phyloP scores from a whole-genome alignment of 1,284 basidiomycete species.

The Prillingera fragicola region DNA sequence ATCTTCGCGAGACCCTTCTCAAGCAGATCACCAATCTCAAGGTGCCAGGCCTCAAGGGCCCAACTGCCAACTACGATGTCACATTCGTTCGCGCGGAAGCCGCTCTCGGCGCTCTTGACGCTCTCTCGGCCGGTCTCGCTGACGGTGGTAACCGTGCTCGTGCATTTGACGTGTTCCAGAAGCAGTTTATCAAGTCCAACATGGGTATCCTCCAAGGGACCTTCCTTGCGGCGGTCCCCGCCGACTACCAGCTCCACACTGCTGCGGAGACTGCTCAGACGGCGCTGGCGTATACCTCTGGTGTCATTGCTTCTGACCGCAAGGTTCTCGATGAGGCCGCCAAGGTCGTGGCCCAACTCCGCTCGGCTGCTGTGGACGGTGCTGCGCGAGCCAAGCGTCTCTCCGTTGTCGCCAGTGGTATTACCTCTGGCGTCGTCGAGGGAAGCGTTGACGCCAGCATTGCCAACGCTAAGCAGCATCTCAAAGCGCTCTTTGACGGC shows the following conservation, averaged over 20 bases:
- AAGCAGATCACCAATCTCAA: conserved; percentile 18
- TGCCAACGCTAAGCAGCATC: conserved; percentile 51
- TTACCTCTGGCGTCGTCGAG: conserved; percentile 48
- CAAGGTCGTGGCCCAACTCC: conserved; percentile 18
- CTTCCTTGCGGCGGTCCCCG: conserved; percentile 8
- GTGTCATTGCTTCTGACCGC: conserved; percentile 25
- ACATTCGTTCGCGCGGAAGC: conserved; percentile 31
- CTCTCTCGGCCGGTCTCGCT: conserved; percentile 23
- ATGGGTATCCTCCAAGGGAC: conserved; percentile 29
- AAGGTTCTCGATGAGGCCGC: conserved; percentile 16
- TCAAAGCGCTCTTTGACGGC: conserved; percentile 54
- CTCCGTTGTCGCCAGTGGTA: conserved; percentile 30
- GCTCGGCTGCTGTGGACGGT: conserved; percentile 17
- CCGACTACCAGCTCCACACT: conserved; percentile 19
- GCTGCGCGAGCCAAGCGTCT: conserved; percentile 27
- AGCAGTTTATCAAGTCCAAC: conserved; percentile 33
- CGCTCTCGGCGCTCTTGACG: conserved; percentile 32
- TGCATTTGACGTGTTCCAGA: conserved; percentile 38
- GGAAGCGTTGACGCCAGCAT: conserved; percentile 54
- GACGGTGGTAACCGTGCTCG: conserved; percentile 5
- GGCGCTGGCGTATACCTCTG: conserved; percentile 23
- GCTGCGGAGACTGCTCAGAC: conserved; percentile 18
- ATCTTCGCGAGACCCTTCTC: conserved; percentile 15
- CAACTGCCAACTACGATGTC: conserved; percentile 15
- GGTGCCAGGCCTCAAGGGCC: neutral